Percentiles rank a stretch among this genome's conserved stretches.
phyloP scores from a whole-genome alignment of 305 asterid species.

The Rubia peregrina region DNA sequence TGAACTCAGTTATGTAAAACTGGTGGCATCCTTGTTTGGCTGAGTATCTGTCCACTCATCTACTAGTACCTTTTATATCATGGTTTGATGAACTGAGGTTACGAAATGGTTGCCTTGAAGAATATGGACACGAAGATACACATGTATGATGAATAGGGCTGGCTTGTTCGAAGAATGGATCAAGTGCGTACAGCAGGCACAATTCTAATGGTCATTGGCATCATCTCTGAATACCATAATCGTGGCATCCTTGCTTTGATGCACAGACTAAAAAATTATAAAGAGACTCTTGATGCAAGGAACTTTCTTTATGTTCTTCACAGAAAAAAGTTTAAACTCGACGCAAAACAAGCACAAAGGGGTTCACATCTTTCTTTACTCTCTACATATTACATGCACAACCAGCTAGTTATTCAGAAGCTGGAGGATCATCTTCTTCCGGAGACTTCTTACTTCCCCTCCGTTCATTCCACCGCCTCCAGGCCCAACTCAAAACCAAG shows the following conservation, averaged over 20 bases:
- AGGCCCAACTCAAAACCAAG: slow-evolving; percentile 79
- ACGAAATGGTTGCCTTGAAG: neutral
- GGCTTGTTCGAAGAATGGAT: neutral
- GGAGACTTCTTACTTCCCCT: slow-evolving; percentile 50
- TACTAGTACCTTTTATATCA: too few species aligned
- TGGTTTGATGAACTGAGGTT: too few species aligned
- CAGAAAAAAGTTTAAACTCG: neutral
- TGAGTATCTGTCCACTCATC: too few species aligned
- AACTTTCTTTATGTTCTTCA: neutral
- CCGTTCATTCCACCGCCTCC: slow-evolving; percentile 79
- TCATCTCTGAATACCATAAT: neutral
- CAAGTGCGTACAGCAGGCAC: neutral
- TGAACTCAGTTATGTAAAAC: too few species aligned
- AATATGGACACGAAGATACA: neutral
- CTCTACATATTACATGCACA: neutral
- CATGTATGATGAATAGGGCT: neutral
- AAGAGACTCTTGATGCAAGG: neutral
- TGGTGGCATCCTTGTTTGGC: too few species aligned
- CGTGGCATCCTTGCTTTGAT: neutral
- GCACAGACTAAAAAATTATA: neutral
- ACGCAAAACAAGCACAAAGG: slow-evolving; percentile 2
- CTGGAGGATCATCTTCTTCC: slow-evolving; percentile 41
- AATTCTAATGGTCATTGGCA: too few species aligned
- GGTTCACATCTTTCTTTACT: slow-evolving; percentile 1
- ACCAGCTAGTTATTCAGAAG: slow-evolving; percentile 27